Evolutionary conservation across 306 rosid genomes (phyloP), one percentile per base, ranked within the genome.

Genomic region (Trifolium subterraneum): DNA sequence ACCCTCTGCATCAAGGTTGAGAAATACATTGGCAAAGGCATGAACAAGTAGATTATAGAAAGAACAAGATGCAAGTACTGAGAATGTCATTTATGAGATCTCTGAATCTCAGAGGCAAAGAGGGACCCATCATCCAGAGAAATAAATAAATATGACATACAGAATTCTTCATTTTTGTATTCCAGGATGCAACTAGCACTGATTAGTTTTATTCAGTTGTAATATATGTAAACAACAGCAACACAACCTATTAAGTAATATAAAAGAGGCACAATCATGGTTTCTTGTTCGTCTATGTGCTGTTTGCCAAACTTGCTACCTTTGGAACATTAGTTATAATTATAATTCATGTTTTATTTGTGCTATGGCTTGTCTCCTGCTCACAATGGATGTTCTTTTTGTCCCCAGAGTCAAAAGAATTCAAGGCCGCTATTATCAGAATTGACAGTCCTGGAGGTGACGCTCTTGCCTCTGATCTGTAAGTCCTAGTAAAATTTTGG

Each of bases 361-460:
- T 67, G 8, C 55, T 39, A 47, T 68, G 14, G 54, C n/a, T 79
- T 67, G 6, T 45, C 47, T 76, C 69, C 55, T 29, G 11, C 31
- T 14, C 47, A 72, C 18, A 23, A 68, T 63, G 67, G 39, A 52
- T 71, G 12, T 70, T 82, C 44, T 66, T 80, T 70, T 63, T 66
- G 77, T 62, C 36, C 42, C 61, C 87, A 93, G 97, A 81, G 76
- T 90, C 97, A 35, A 88, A 90, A 87, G 55, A 70, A 76, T 93
- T 69, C 58, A 91, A 93, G 82, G 98, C 97, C 27, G 96, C 93
- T 64, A 84, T 91, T 64, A 91, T 93, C 82, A 87, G 93, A 72
- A 93, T 93, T 82, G 97, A 91, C 83, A 91, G 97, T 84, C 97
- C 98, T 60, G 97, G 98, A 83, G 97, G 97, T 80, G 97, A 93